Base-by-base conservation (phyloP, 495 filamentous ascomycete genomes). In the Trichoderma virens region DNA sequence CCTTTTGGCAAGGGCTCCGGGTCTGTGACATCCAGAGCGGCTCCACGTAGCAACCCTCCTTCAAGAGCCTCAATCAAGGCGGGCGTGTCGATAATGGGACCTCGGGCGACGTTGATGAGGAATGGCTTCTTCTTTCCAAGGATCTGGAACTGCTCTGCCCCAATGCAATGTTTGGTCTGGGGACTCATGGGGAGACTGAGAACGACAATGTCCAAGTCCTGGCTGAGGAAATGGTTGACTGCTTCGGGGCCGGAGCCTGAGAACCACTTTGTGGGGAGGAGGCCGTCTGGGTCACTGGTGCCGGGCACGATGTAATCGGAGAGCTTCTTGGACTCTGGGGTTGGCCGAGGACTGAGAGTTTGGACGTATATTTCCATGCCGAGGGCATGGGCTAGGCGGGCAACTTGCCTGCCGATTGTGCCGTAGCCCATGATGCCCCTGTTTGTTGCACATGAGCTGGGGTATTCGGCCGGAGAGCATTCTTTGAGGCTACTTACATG, bases 1-100 rank as follows among this genome's bases (percentile, higher is more conserved):
- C 88, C 86, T 30, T 76, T 65, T 0, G 90, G 89, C 67, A 96
- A 70, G 0, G 92, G 92, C 69, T 97, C 92, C 0, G 90, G 90
- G 63, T 94, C 91, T 39, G 91, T 90, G 0, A 96, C 92, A 75
- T 97, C 92, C 45, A 96, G 72, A 54, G 90, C 90, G 11, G 91
- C 84, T 25, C 90, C 91, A 31, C 84, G 79, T 59, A 97, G 74
- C 20, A 78, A 80, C 1, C 74, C 81, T 6, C 75, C 71, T 64
- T 87, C 78, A 14, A 91, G 73, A 3, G 90, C 85, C 0, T 74
- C 76, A 14, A 93, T 76, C 31, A 96, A 70, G 4, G 85, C 89
- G 16, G 84, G 80, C 59, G 90, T 86, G 60, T 91, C 80, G 51
- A 96, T 76, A 35, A 93, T 84, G 16, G 78, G 78, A 0, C 92